Evolutionary conservation across 2,329 filamentous ascomycete species (phyloP).

Genomic region (Pseudodiploospora longispora): DNA sequence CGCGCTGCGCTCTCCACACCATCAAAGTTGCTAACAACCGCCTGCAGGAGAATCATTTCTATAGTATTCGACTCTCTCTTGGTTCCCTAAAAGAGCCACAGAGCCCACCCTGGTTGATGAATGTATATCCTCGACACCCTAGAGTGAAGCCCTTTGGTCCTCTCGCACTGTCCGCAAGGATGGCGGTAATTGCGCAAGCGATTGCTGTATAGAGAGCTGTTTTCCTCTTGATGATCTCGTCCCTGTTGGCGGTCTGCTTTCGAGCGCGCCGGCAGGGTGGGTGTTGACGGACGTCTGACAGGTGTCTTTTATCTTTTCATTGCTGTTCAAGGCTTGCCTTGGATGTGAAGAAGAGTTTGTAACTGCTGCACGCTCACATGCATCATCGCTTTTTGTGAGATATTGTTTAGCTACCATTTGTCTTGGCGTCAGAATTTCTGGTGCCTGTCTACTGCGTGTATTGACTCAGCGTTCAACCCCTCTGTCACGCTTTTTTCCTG

Average conservation of each 20-base stretch:
- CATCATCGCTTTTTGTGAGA: no score
- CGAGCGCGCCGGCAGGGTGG: constrained; percentile 71
- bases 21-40: constrained; percentile 14
- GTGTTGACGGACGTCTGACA: constrained; percentile 88
- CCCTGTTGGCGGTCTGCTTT: constrained; percentile 65
- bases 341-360: constrained; percentile 43
- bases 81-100: constrained; percentile 89
- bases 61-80: constrained; percentile 92
- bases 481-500: no score
- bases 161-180: constrained; percentile 55
- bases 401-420: no score
- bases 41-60: constrained; percentile 81
- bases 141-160: constrained; percentile 69
- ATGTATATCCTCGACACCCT: constrained; percentile 73
- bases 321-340: constrained; percentile 38
- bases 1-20: background rate
- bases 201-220: constrained; percentile 70
- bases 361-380: background rate
- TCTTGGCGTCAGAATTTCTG: no score
- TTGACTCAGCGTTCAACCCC: no score
- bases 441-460: no score
- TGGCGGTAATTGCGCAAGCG: constrained; percentile 36
- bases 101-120: constrained; percentile 96
- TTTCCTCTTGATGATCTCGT: constrained; percentile 74
- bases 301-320: constrained; percentile 51